A percentile compares a stretch with the other conserved stretches of the same genome.
Evolutionary conservation across 2,329 filamentous ascomycete species (phyloP).

Genomic region (Teratosphaeria epicoccoides): DNA sequence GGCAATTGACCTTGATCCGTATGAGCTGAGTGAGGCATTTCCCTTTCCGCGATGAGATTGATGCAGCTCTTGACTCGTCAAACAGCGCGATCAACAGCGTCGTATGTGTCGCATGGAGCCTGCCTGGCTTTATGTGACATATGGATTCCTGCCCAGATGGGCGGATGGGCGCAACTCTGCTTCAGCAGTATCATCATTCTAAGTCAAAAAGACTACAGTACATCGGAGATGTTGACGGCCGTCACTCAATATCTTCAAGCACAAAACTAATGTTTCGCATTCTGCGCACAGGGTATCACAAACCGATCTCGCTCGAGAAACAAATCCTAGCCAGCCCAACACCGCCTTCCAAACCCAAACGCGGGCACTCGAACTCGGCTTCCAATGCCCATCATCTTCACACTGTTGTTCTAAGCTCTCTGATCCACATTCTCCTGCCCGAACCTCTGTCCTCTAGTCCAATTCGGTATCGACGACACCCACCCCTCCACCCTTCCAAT

Average conservation of each 20-base stretch:
- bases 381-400: background rate
- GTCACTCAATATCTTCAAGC: background rate
- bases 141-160: background rate
- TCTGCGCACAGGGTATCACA: background rate
- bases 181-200: background rate
- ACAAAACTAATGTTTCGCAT: background rate
- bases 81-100: too few species aligned
- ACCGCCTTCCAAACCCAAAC: background rate
- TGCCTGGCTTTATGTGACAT: too few species aligned
- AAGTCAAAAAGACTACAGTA: background rate
- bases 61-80: too few species aligned
- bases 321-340: too few species aligned
- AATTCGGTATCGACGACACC: slow-evolving; percentile 18
- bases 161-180: background rate
- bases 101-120: too few species aligned
- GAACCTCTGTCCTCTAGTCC: slow-evolving; percentile 5
- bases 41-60: too few species aligned
- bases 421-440: slow-evolving; percentile 9
- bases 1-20: too few species aligned
- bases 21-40: too few species aligned
- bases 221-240: background rate
- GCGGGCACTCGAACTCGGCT: background rate
- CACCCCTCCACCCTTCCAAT: slow-evolving; percentile 14
- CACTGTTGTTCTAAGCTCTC: background rate
- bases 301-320: background rate